Percentiles rank a stretch among this genome's conserved stretches.
phyloP scores from a whole-genome alignment of 768 basidiomycete species.

The Boletus eberwhitei region DNA sequence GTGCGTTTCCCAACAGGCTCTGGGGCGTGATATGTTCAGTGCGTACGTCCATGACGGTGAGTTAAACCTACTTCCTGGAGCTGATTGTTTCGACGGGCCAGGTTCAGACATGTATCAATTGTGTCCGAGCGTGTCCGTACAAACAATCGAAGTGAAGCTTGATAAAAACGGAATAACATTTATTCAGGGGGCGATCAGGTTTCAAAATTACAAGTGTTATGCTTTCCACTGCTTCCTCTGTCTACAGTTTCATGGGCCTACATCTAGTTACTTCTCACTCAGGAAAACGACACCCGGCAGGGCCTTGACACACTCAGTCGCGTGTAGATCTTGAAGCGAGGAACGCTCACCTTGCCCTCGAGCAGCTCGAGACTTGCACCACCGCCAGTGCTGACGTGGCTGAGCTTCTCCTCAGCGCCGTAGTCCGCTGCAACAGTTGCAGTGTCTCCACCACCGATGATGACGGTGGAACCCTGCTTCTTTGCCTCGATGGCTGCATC shows the following conservation, averaged over 20 bases:
- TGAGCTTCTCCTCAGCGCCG: conserved; percentile 80
- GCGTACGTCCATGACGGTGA: not conserved
- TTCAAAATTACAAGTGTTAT: conserved; percentile 14
- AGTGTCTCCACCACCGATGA: conserved; percentile 94
- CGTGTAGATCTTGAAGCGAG: not conserved
- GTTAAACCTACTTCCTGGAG: conserved; percentile 10
- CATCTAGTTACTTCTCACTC: conserved; percentile 58
- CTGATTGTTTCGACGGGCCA: conserved; percentile 7
- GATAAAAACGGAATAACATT: conserved; percentile 21
- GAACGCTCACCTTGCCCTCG: conserved; percentile 83
- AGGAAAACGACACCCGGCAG: conserved; percentile 91
- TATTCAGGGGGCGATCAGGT: conserved; percentile 4
- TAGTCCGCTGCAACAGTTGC: conserved; percentile 94
- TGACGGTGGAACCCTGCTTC: conserved; percentile 81
- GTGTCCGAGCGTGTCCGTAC: not conserved
- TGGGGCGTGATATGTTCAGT: conserved; percentile 4
- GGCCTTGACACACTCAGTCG: conserved; percentile 41
- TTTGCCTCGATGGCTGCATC: conserved; percentile 87
- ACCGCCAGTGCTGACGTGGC: conserved; percentile 95
- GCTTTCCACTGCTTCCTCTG: not conserved
- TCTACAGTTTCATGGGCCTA: conserved; percentile 8
- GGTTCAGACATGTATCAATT: conserved; percentile 10
- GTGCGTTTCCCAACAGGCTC: conserved; percentile 18
- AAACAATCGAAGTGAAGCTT: not conserved
- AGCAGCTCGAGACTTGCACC: conserved; percentile 92